Conservation (phyloP, 345 rosid genomes). For the Salix exigua region DNA sequence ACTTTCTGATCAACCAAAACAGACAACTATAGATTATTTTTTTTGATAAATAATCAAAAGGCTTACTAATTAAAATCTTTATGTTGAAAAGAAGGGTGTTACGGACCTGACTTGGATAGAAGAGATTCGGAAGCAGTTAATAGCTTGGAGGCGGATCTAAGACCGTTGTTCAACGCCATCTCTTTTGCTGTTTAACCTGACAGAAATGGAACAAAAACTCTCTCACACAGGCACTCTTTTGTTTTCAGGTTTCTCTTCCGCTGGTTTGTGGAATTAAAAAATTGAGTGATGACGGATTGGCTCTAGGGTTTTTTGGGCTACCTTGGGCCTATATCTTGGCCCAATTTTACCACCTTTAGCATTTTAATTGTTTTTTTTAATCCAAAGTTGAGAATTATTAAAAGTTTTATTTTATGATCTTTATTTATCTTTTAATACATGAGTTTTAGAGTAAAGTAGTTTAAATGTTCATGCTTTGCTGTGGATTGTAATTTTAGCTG, state of each 20-base stretch:
- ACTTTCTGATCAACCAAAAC: neutral
- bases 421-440: too few species aligned
- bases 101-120: slow-evolving; percentile 55
- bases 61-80: neutral
- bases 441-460: too few species aligned
- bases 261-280: neutral
- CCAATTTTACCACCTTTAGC: neutral
- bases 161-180: slow-evolving; percentile 65
- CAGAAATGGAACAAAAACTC: neutral
- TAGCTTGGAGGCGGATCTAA: slow-evolving; percentile 74
- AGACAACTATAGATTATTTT: neutral
- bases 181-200: neutral
- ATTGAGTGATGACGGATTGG: neutral
- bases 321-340: neutral
- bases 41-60: neutral
- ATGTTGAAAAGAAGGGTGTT: neutral
- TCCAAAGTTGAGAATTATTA: too few species aligned
- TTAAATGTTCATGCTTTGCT: too few species aligned
- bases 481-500: too few species aligned
- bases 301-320: neutral
- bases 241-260: neutral
- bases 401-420: neutral
- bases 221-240: too few species aligned
- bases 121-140: slow-evolving; percentile 49
- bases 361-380: neutral